Conservation (phyloP, 768 basidiomycete genomes). For the Chlorophyllum brunneum region DNA sequence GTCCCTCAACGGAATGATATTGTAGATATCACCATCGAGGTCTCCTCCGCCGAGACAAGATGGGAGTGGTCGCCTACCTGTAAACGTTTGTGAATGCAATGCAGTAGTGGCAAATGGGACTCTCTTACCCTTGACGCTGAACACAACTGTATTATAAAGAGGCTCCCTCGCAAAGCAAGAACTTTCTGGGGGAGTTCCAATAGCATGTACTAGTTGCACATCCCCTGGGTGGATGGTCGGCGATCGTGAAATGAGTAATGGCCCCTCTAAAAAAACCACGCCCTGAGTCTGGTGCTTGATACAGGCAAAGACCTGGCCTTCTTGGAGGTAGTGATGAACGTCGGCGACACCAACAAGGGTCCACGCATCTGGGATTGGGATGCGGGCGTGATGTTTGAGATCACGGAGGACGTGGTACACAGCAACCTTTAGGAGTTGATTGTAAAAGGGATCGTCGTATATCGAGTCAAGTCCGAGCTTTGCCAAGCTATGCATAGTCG, state of each 20-base stretch:
- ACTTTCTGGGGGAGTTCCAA: slow-evolving; percentile 51
- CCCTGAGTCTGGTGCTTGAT: slow-evolving; percentile 37
- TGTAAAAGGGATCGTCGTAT: slow-evolving; percentile 42
- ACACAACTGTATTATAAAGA: slow-evolving; percentile 61
- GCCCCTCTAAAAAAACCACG: slow-evolving; percentile 48
- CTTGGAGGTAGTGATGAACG: slow-evolving; percentile 46
- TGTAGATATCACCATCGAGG: slow-evolving; percentile 63
- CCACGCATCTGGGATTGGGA: slow-evolving; percentile 59
- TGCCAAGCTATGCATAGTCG: slow-evolving; percentile 44
- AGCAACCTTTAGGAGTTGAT: slow-evolving; percentile 47
- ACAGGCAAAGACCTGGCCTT: slow-evolving; percentile 60
- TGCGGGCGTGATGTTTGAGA: slow-evolving; percentile 62
- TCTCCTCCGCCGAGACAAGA: slow-evolving; percentile 68
- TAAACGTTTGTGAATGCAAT: not conserved
- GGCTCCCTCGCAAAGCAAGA: slow-evolving; percentile 51
- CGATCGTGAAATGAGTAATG: slow-evolving; percentile 54
- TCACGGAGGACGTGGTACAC: slow-evolving; percentile 62
- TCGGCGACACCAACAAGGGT: slow-evolving; percentile 75
- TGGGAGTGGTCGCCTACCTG: slow-evolving; percentile 57
- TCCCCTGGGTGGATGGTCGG: slow-evolving; percentile 71
- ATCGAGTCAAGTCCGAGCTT: slow-evolving; percentile 41
- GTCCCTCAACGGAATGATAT: slow-evolving; percentile 40
- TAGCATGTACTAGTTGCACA: slow-evolving; percentile 54
- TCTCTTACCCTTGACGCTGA: slow-evolving; percentile 49
- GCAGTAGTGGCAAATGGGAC: not conserved